Conservation (phyloP, 2,329 filamentous ascomycete species). For the Alternaria conjuncta region DNA sequence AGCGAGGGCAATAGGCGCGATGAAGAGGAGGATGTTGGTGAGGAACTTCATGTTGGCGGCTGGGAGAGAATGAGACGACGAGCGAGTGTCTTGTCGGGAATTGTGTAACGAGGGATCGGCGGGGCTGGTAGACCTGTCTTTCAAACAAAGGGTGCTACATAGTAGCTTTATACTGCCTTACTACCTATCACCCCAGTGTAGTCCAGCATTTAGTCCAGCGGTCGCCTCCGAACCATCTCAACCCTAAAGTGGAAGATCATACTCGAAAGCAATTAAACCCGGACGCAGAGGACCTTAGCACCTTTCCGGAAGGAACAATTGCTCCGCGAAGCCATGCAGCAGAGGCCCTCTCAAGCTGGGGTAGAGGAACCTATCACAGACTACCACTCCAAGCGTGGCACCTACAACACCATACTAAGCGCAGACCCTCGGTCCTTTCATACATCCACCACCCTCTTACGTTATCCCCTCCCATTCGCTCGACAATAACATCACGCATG, state of each 20-base stretch:
- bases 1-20: constrained; percentile 24
- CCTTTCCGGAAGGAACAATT: constrained; percentile 19
- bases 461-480: constrained; percentile 18
- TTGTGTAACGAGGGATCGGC: constrained; percentile 9
- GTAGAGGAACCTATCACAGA: constrained; percentile 5
- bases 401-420: neutral
- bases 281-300: constrained; percentile 2
- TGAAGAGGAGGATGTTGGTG: constrained; percentile 21
- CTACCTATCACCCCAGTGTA: neutral
- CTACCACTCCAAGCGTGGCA: neutral
- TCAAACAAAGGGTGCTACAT: neutral
- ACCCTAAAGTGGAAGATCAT: constrained; percentile 17
- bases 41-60: constrained; percentile 27
- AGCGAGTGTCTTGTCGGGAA: constrained; percentile 15
- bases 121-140: constrained; percentile 10
- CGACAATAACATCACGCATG: neutral
- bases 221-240: constrained; percentile 21
- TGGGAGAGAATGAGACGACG: neutral
- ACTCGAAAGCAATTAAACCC: constrained; percentile 21
- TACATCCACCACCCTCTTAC: constrained; percentile 19
- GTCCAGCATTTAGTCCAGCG: constrained; percentile 4
- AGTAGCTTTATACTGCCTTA: constrained; percentile 11
- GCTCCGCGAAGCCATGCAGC: constrained; percentile 14
- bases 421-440: constrained; percentile 3
- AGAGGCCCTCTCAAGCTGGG: neutral